Conservation (phyloP, 2,329 filamentous ascomycete species). For the Macrophomina phaseolina region DNA sequence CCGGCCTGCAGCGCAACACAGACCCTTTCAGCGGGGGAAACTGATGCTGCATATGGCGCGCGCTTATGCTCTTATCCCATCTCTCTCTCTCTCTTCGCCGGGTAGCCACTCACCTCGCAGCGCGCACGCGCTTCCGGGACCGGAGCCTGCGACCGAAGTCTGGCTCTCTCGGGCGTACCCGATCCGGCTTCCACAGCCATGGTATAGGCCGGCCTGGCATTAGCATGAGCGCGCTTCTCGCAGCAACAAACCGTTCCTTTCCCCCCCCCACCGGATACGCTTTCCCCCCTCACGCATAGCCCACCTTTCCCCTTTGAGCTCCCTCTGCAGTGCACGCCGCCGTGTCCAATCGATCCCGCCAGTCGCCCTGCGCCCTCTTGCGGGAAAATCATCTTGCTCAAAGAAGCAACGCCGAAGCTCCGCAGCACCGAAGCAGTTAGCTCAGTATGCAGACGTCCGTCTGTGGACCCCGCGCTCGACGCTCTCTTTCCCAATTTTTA, state of each 20-base stretch:
- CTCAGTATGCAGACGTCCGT: background rate
- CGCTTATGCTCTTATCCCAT: background rate
- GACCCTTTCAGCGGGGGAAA: background rate
- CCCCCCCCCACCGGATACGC: background rate
- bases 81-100: too few relatives aligned
- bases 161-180: background rate
- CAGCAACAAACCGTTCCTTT: background rate
- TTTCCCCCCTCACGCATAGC: background rate
- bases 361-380: slow-evolving; percentile 1
- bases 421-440: background rate
- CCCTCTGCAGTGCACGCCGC: background rate
- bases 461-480: background rate
- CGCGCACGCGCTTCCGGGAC: background rate
- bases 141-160: background rate
- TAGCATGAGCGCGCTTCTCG: slow-evolving; percentile 1
- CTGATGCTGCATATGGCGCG: background rate
- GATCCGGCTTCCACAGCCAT: background rate
- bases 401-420: slow-evolving; percentile 14
- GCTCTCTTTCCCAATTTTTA: background rate
- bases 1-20: background rate
- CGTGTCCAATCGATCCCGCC: slow-evolving; percentile 6
- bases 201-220: slow-evolving; percentile 7
- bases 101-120: background rate
- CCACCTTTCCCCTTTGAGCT: background rate
- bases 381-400: slow-evolving; percentile 15